phyloP scores from a whole-genome alignment of 805 yeast genomes.

The Wilhelminamyces savonicus region DNA sequence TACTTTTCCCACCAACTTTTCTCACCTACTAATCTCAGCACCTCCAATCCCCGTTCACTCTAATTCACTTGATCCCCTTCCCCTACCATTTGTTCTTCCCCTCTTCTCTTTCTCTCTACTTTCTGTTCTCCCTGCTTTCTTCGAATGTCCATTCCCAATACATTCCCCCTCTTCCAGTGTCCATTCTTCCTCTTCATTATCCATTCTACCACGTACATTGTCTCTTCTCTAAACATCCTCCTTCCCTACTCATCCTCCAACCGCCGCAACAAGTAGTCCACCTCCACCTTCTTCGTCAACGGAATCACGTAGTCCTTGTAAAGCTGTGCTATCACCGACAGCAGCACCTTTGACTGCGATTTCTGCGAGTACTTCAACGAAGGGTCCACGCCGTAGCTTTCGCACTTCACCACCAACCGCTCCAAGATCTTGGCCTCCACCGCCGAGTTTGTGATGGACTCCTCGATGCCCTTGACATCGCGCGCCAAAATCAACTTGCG shows the following conservation, averaged over 20 bases:
- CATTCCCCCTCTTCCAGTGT: too few relatives aligned
- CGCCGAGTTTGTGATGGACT: conserved; percentile 76
- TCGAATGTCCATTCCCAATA: too few relatives aligned
- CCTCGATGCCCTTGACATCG: conserved; percentile 70
- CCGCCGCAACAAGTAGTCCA: conserved; percentile 82
- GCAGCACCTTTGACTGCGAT: conserved; percentile 68
- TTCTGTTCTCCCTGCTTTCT: too few relatives aligned
- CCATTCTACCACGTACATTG: too few relatives aligned
- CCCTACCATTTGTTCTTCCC: too few relatives aligned
- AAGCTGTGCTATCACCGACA: conserved; percentile 74
- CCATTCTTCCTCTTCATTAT: too few relatives aligned
- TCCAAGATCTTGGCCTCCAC: conserved; percentile 82
- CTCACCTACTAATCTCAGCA: too few relatives aligned
- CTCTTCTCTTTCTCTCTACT: too few relatives aligned
- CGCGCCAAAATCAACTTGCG: conserved; percentile 55
- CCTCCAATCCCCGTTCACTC: too few relatives aligned
- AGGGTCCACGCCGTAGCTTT: conserved; percentile 85
- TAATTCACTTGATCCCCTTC: too few relatives aligned
- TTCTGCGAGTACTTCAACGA: conserved; percentile 63
- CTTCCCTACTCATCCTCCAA: conserved; percentile 66
- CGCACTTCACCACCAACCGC: conserved; percentile 74
- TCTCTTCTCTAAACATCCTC: too few relatives aligned
- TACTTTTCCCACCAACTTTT: too few relatives aligned
- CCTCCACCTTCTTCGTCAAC: conserved; percentile 90
- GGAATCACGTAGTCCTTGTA: conserved; percentile 90